Conservation (phyloP, 345 rosid genomes). For the Bruguiera sexangula region DNA sequence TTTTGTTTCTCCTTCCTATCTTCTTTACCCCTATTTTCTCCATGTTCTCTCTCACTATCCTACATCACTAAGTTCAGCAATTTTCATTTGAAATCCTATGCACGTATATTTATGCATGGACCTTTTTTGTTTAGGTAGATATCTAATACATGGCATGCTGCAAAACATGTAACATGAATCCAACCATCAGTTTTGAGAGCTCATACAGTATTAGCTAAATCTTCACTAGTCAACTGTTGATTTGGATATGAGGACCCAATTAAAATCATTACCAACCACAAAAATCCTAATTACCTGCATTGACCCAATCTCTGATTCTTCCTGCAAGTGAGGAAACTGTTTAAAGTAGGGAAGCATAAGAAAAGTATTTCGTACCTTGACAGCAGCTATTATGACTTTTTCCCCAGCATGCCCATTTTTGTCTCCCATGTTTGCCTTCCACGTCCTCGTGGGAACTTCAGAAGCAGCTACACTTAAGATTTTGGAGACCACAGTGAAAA, state of each 20-base stretch:
- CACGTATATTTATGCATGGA: no score
- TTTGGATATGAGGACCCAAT: not conserved
- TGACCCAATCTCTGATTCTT: not conserved
- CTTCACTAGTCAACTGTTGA: not conserved
- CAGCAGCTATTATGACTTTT: slow-evolving; percentile 62
- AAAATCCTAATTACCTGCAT: no score
- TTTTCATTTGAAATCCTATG: no score
- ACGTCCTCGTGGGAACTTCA: slow-evolving; percentile 45
- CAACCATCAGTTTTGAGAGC: no score
- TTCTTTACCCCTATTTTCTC: no score
- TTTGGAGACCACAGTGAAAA: slow-evolving; percentile 50
- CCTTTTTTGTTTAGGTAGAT: no score
- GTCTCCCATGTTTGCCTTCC: slow-evolving; percentile 53
- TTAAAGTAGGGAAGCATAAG: not conserved
- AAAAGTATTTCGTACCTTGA: slow-evolving; percentile 50
- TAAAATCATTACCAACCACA: no score
- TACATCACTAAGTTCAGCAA: no score
- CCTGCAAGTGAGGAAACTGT: not conserved
- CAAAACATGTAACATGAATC: no score
- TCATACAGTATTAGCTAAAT: not conserved
- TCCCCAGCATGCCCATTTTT: slow-evolving; percentile 56
- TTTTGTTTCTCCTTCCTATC: no score
- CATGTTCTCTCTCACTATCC: no score
- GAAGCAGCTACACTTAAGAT: slow-evolving; percentile 38
- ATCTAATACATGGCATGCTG: no score